Evolutionary conservation across 208 protist species (phyloP).

Genomic region (Balamuthia mandrillaris): DNA sequence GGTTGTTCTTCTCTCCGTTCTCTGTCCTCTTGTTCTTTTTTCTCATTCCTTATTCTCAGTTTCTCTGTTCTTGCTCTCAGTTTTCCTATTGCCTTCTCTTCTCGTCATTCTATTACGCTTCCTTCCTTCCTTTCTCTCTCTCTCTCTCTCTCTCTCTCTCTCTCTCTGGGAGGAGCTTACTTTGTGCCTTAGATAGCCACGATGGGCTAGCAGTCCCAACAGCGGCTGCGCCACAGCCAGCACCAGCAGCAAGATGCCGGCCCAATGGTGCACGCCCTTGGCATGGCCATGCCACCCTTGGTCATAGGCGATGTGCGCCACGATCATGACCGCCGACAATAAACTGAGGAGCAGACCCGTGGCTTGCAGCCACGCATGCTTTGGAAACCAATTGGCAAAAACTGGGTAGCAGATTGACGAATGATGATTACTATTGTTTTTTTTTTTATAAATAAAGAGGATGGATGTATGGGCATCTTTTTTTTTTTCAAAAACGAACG

Average conservation of each 20-base stretch:
- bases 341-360: neutral
- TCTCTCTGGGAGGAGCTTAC: neutral
- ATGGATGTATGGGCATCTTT: neutral
- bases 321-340: neutral
- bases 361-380: neutral
- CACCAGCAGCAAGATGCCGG: neutral
- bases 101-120: neutral
- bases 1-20: too few species aligned
- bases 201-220: slow-evolving; percentile 11
- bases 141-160: too few species aligned
- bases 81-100: neutral
- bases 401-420: neutral
- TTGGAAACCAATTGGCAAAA: neutral
- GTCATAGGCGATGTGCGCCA: neutral
- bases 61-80: neutral
- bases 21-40: neutral
- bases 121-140: neutral
- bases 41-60: neutral
- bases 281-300: slow-evolving; percentile 8
- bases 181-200: neutral
- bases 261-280: neutral
- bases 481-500: neutral
- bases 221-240: slow-evolving; percentile 1
- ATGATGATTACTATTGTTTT: too few species aligned
- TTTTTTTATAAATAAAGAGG: neutral